Conservation (phyloP, 164 flowering plant species). For the Hamamelis virginiana region DNA sequence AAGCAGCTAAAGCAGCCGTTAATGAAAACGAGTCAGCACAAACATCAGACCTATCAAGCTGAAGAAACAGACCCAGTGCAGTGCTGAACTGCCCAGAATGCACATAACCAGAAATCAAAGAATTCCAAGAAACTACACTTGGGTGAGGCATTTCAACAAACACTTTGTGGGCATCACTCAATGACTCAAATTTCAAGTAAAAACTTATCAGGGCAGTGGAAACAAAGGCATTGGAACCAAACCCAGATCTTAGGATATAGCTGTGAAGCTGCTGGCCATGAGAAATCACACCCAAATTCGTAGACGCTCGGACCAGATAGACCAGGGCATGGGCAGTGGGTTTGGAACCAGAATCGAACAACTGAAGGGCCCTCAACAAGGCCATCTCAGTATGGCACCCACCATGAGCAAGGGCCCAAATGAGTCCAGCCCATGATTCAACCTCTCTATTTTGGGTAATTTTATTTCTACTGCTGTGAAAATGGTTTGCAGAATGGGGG, state of each 20-base stretch:
- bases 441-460: too few species aligned
- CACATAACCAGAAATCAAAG: slow-evolving; percentile 59
- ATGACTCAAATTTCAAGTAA: slow-evolving; percentile 32
- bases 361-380: slow-evolving; percentile 20
- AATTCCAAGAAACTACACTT: slow-evolving; percentile 64
- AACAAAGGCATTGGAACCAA: slow-evolving; percentile 35
- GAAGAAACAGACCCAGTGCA: slow-evolving; percentile 41
- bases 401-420: background rate
- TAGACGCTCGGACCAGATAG: slow-evolving; percentile 37
- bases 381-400: slow-evolving; percentile 13
- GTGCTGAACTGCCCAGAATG: slow-evolving; percentile 34
- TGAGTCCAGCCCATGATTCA: too few species aligned
- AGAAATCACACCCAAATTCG: slow-evolving; percentile 25
- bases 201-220: slow-evolving; percentile 41
- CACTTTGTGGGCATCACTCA: slow-evolving; percentile 43
- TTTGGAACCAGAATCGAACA: slow-evolving; percentile 22
- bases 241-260: slow-evolving; percentile 45
- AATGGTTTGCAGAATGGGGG: background rate
- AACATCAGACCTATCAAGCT: slow-evolving; percentile 39
- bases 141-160: slow-evolving; percentile 64
- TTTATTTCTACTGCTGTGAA: background rate
- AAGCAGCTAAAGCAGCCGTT: slow-evolving; percentile 52
- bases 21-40: slow-evolving; percentile 44
- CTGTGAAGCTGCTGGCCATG: slow-evolving; percentile 49
- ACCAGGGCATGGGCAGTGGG: slow-evolving; percentile 36